phyloP scores from a whole-genome alignment of 306 rosid genomes.

The Vicia villosa region DNA sequence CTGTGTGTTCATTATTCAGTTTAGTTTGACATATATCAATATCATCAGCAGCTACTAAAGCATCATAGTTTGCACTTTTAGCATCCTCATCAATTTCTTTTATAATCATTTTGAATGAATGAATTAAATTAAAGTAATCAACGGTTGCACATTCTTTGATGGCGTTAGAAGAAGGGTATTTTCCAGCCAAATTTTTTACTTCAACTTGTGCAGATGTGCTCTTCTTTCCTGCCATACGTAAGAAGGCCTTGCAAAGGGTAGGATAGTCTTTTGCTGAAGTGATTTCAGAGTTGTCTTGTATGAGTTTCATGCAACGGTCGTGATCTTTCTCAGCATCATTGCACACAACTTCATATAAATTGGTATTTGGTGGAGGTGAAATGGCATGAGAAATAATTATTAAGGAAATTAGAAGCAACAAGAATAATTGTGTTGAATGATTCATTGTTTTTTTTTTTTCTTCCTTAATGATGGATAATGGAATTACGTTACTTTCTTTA shows the following conservation, averaged over 20 bases:
- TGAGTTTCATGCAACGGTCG: too few species aligned
- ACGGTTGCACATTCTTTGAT: neutral
- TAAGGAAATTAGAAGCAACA: neutral
- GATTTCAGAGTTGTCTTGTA: neutral
- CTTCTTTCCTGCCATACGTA: neutral
- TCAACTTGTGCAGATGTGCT: neutral
- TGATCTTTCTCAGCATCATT: neutral
- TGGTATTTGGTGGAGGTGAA: neutral
- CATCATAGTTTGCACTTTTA: neutral
- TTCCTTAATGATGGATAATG: neutral
- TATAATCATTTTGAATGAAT: neutral
- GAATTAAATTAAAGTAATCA: neutral
- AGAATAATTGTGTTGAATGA: neutral
- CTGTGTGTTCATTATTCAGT: neutral
- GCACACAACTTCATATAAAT: neutral
- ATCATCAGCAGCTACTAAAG: neutral
- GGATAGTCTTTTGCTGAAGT: neutral
- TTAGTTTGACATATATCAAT: neutral
- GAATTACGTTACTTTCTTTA: neutral
- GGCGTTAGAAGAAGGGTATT: constrained; percentile 4
- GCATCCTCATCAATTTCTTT: neutral
- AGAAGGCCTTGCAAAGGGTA: neutral
- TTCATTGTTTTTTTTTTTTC: neutral
- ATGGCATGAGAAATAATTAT: neutral
- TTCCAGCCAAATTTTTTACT: neutral